Base-by-base conservation (phyloP, 2,329 filamentous ascomycete species). In the Calonectria pseudoturangicola region DNA sequence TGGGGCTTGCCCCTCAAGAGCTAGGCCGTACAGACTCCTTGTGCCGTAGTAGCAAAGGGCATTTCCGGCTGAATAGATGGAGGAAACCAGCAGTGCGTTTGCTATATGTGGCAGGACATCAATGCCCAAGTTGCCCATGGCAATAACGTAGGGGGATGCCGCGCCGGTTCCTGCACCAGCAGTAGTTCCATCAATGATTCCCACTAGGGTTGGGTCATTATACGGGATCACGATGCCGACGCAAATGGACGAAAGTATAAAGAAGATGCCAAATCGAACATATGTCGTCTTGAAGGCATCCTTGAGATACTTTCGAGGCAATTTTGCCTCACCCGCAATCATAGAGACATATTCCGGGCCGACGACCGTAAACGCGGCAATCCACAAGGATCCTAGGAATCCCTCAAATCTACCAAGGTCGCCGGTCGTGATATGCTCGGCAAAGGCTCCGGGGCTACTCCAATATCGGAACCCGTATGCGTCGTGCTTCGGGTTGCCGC, bases 121-220 rank as follows among this genome's bases (percentile, higher is more conserved):
- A 68, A 91, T 85, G 10, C 86, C 83, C 73, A 91, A 74, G 76
- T 89, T 88, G 56, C 85, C 82, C 87, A 91, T 90, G 50, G 89
- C 89, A 76, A 92, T 90, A 64, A 91, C 89, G 76, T 91, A 91
- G 1, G 90, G 90, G 36, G 90, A 92, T 1, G 88, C 88, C 10
- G 88, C 87, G 6, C 88, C 89, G 6, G 84, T 88, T 3, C 78
- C 77, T 15, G 47, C 47, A 4, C 47, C 47, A 10, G 21, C 21
- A 28, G 21, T 50, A 10, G 21, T 50, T 27, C 47, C 47, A 28
- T 28, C 27, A 21, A 50, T 50, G 2, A 50, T 50, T 1, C 21
- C 47, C 13, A 50, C 47, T 0, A 60, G 36, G 54, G 30, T 41
- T n/a, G 54, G 33, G 9, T 60, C 54, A 21, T 60, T 60, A 33